Evolutionary conservation across 371 early-diverging fungal genomes (phyloP), one percentile per base, ranked within the genome.

Genomic region (Nosema granulosis): DNA sequence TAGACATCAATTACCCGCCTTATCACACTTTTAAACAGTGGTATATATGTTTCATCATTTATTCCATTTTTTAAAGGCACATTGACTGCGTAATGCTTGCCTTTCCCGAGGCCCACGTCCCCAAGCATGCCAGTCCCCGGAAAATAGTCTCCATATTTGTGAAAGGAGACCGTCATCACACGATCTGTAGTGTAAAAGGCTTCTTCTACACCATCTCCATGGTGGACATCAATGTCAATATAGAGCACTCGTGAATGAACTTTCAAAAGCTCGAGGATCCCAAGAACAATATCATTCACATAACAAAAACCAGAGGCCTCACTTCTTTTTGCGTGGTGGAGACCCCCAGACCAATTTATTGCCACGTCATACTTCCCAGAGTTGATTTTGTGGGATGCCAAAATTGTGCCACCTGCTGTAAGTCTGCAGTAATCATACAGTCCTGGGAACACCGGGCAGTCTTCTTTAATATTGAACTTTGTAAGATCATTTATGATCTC

Each of bases 231-330:
- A 80, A 96, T 96, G 84, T 98, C 99, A 77, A 98, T 90, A 86
- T 98, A 98, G 34, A 98, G 86, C 12, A 98, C 97, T 61, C 96
- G 90, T 68, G 90, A 89, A 85, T 96, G 91, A 81, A 90, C 90
- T 86, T 90, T 88, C 76, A 98, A 84, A 61, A 98, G 88, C 85
- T 96, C 96, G 75, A 96, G 84, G 62, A 98, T 95, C 1, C 90
- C 93, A 34, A 97, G 84, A 1, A 94, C 94, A 80, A 96, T 96
- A 79, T 97, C 98, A 87, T 96, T 96, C n/a, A 96, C 92, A 87
- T 96, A 97, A 83, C 98, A 97, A 85, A 97, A 97, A 16, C 98
- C 98, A 59, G 92, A 91, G 0, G 98, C 95, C 80, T 92, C 94
- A 28, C 87, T 85, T 84, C 93, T 92, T 83, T 95, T 94, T 16